Conservation (phyloP, 345 rosid species). For the Gossypium thurberi region DNA sequence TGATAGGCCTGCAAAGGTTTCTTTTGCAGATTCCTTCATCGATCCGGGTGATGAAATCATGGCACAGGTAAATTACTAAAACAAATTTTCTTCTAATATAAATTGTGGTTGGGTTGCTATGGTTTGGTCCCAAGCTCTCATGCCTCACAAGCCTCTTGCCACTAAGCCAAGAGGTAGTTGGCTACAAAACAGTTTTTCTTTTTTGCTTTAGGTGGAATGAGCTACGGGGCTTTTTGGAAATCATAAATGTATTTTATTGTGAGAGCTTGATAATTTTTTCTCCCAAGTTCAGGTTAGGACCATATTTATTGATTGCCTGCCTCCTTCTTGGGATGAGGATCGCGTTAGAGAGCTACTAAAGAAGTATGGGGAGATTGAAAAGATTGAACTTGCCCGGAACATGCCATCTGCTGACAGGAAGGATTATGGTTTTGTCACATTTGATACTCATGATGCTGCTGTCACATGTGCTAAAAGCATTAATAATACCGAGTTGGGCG, state of each 20-base stretch:
- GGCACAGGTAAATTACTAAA: constrained; percentile 74
- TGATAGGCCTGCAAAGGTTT: constrained; percentile 96
- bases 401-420: constrained; percentile 98
- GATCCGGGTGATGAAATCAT: constrained; percentile 94
- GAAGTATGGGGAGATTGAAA: constrained; percentile 73
- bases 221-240: not conserved
- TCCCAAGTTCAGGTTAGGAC: constrained; percentile 67
- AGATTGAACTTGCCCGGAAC: constrained; percentile 94
- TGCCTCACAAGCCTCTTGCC: not conserved
- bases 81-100: not conserved
- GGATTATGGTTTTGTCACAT: constrained; percentile 96
- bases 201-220: not conserved
- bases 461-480: constrained; percentile 83
- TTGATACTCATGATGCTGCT: constrained; percentile 89
- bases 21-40: constrained; percentile 95
- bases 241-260: no score
- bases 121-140: not conserved
- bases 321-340: constrained; percentile 94
- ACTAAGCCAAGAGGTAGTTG: not conserved
- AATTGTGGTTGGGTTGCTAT: not conserved
- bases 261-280: constrained; percentile 5
- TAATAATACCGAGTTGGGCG: constrained; percentile 86
- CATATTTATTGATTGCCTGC: constrained; percentile 82
- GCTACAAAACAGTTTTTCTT: not conserved
- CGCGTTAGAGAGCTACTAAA: constrained; percentile 62